A percentile compares a stretch with the other conserved stretches of the same genome.
These are phyloP conservation scores for Globisporangium orthogonon DNA, from an alignment of 352 stramenopile genomes.

Conservation along the genomic window DNA sequence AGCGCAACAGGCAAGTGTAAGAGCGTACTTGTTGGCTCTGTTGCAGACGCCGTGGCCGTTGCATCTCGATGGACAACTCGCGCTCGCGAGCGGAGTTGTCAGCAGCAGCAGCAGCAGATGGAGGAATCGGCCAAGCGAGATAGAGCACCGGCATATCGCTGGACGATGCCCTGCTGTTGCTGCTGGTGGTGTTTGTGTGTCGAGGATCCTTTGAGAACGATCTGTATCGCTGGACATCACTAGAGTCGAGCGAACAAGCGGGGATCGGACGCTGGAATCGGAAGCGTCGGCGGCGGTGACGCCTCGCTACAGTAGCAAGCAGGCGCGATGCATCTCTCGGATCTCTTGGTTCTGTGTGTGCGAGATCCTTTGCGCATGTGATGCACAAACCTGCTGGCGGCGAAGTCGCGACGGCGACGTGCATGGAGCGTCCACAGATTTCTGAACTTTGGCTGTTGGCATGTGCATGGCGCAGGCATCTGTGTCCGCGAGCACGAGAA, in stretches of 20 bases:
- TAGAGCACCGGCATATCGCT: too few species aligned
- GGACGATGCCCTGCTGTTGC: background rate
- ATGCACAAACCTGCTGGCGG: too few species aligned
- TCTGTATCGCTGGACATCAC: background rate
- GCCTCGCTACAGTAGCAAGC: background rate
- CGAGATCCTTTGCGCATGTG: too few species aligned
- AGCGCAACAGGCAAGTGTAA: background rate
- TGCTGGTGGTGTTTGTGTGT: background rate
- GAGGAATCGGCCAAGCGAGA: background rate
- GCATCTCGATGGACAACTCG: slow-evolving; percentile 55
- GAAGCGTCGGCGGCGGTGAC: background rate
- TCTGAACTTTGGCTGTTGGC: background rate
- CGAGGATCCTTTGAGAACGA: background rate
- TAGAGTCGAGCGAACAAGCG: background rate
- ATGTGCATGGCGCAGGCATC: too few species aligned
- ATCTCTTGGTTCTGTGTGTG: background rate
- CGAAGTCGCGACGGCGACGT: background rate
- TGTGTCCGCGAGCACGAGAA: too few species aligned
- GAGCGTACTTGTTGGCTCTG: slow-evolving; percentile 42
- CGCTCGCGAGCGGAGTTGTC: slow-evolving; percentile 5
- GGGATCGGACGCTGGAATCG: background rate
- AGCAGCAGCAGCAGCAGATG: slow-evolving; percentile 3
- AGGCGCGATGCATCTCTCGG: background rate
- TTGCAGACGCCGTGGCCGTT: slow-evolving; percentile 55
- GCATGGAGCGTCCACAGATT: background rate